Evolutionary conservation across 495 filamentous ascomycete genomes (phyloP), one percentile per base, ranked within the genome.

Genomic region (Podospora didyma): DNA sequence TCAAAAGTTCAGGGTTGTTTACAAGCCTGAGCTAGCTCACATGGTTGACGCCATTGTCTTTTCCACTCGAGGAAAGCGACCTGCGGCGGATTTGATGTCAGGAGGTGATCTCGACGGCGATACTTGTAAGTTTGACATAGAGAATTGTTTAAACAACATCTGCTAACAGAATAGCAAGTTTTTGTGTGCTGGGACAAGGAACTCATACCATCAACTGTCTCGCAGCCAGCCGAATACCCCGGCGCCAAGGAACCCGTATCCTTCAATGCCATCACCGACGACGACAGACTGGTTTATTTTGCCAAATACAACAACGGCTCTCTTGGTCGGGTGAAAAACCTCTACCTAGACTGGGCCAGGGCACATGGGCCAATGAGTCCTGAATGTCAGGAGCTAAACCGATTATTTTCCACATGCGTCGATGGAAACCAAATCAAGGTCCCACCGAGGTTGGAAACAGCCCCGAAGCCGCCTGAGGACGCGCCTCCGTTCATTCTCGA

Each of bases 31-130:
- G 46, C 56, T 80, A 20, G 52, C 72, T 2, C 76, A 80, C 50
- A 62, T 81, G 1, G 71, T 75, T 45, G 78, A 80, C 59, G 80
- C 78, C 57, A 79, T 81, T 49, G 76, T 80, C 5, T 81, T 80
- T 56, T 67, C 78, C 7, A 77, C 74, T 7, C 50, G 61, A 37
- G 79, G 79, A 21, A 72, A 62, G 41, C 57, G 79, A 48, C 77
- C 79, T 12, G 70, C 72, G 34, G 79, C 77, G 7, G 79, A 82
- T 62, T 55, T 81, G 47, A 80, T 81, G 79, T 81, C 77, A 21
- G 79, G 79, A 7, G 79, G 79, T 7, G 79, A 82, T 49, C 58
- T 82, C 10, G 79, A 82, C 49, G 77, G 79, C 16, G 79, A 82
- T 58, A 74, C 61, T 48, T 82, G 77, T 76, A 64, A 61, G 72